These are phyloP conservation scores for Microbotryomycetes sp. DNA, from an alignment of 1,284 basidiomycete species.

Conservation along the genomic window DNA sequence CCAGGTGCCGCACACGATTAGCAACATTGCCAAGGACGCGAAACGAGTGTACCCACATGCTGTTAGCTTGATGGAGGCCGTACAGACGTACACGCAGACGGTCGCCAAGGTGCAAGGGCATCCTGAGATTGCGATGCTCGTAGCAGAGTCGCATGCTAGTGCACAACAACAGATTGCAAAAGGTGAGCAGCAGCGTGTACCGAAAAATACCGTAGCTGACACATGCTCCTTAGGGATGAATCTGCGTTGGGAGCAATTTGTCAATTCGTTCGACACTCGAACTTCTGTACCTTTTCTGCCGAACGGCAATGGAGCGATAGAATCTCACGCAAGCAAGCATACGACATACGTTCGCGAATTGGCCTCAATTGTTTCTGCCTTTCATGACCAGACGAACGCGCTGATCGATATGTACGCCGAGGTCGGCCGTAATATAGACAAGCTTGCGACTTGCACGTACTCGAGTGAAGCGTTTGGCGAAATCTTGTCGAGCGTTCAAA, in stretches of 20 bases:
- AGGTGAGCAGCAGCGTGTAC: conserved; percentile 48
- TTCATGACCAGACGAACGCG: conserved; percentile 84
- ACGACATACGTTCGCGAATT: conserved; percentile 92
- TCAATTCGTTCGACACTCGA: conserved; percentile 75
- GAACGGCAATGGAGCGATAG: conserved; percentile 20
- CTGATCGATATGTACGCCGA: conserved; percentile 87
- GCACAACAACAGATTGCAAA: conserved; percentile 81
- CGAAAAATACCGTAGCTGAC: not conserved
- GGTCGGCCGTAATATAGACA: conserved; percentile 73
- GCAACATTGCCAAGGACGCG: conserved; percentile 95
- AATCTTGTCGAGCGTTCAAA: conserved; percentile 72
- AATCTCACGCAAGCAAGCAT: conserved; percentile 73
- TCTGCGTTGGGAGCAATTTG: conserved; percentile 94
- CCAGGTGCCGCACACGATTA: conserved; percentile 86
- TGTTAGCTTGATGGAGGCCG: conserved; percentile 96
- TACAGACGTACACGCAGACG: conserved; percentile 91
- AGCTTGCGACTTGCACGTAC: conserved; percentile 79
- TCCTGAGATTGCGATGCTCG: conserved; percentile 82
- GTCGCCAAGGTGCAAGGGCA: conserved; percentile 75
- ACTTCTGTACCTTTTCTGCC: conserved; percentile 33
- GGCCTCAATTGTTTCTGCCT: conserved; percentile 77
- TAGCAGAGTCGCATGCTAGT: conserved; percentile 85
- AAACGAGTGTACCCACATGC: conserved; percentile 97
- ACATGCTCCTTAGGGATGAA: conserved; percentile 62
- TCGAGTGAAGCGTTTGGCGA: conserved; percentile 70